Evolutionary conservation across 2,329 filamentous ascomycete species (phyloP).

Genomic region (Paracorniculantispora psalliotae): DNA sequence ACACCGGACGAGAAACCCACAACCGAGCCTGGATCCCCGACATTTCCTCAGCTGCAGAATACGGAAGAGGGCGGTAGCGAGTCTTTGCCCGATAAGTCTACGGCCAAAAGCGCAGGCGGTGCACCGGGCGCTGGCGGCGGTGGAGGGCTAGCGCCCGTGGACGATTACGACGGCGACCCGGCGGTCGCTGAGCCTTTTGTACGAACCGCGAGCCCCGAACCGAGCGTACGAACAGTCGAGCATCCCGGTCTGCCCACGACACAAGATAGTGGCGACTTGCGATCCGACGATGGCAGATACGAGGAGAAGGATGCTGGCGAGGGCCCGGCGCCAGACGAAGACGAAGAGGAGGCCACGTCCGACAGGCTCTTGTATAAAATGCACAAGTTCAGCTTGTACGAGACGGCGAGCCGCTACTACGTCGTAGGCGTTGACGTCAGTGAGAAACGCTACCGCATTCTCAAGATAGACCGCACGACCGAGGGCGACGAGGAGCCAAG

Average conservation of each 20-base stretch:
- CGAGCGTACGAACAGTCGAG: conserved; percentile 23
- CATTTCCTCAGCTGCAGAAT: conserved; percentile 33
- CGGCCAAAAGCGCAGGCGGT: conserved; percentile 31
- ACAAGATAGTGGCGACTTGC: background rate
- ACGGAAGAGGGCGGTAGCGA: conserved; percentile 26
- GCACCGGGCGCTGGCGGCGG: conserved; percentile 54
- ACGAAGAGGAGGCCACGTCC: conserved; percentile 28
- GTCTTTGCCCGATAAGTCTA: background rate
- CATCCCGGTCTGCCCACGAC: conserved; percentile 9
- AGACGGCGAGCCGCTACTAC: conserved; percentile 90
- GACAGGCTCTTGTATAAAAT: conserved; percentile 57
- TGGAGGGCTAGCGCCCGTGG: conserved; percentile 45
- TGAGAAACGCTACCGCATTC: conserved; percentile 80
- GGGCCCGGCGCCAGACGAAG: conserved; percentile 19
- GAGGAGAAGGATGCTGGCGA: background rate
- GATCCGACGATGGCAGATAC: background rate
- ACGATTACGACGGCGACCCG: conserved; percentile 55
- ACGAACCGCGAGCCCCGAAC: conserved; percentile 49
- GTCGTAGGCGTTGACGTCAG: conserved; percentile 89
- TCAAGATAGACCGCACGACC: conserved; percentile 90
- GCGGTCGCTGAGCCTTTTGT: conserved; percentile 54
- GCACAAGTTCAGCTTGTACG: conserved; percentile 97
- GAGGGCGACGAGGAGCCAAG: conserved; percentile 72
- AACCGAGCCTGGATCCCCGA: conserved; percentile 20
- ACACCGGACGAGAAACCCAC: background rate